Percentiles rank a stretch among this genome's conserved stretches.
These are phyloP conservation scores for Saitozyma sp. DNA, from an alignment of 768 basidiomycete genomes.

Conservation along the genomic window DNA sequence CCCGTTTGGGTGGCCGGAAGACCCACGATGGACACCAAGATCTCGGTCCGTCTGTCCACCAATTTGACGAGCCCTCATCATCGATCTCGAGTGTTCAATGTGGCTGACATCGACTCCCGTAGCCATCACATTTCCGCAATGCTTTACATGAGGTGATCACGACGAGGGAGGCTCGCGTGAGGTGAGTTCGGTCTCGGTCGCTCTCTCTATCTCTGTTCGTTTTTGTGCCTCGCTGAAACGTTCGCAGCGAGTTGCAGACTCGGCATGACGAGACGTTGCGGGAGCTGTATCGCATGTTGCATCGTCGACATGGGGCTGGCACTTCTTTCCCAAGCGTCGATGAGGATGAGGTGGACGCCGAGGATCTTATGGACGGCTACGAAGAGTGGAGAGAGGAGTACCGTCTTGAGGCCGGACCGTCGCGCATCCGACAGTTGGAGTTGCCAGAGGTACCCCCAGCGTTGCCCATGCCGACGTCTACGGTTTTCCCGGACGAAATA, in stretches of 20 bases:
- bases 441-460: constrained; percentile 33
- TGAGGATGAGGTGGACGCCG: constrained; percentile 17
- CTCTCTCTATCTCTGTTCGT: too few relatives aligned
- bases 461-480: constrained; percentile 34
- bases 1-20: too few relatives aligned
- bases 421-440: constrained; percentile 16
- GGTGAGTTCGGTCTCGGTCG: constrained; percentile 13
- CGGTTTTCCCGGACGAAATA: constrained; percentile 38
- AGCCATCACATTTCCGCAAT: constrained; percentile 24
- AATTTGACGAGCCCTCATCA: too few relatives aligned
- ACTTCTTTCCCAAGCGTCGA: constrained; percentile 32
- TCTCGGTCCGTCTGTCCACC: too few relatives aligned
- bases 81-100: background rate
- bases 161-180: constrained; percentile 13
- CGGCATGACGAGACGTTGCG: constrained; percentile 27
- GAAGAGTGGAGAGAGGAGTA: constrained; percentile 35
- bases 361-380: constrained; percentile 17
- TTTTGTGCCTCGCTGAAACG: too few relatives aligned
- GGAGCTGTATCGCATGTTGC: constrained; percentile 26
- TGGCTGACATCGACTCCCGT: background rate
- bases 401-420: constrained; percentile 37
- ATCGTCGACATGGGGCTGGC: constrained; percentile 6
- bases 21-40: too few relatives aligned
- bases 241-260: too few relatives aligned
- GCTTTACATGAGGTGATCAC: constrained; percentile 27